Evolutionary conservation across 2,329 filamentous ascomycete species (phyloP), one percentile per base, ranked within the genome.

Genomic region (Dactylonectria macrodidyma): DNA sequence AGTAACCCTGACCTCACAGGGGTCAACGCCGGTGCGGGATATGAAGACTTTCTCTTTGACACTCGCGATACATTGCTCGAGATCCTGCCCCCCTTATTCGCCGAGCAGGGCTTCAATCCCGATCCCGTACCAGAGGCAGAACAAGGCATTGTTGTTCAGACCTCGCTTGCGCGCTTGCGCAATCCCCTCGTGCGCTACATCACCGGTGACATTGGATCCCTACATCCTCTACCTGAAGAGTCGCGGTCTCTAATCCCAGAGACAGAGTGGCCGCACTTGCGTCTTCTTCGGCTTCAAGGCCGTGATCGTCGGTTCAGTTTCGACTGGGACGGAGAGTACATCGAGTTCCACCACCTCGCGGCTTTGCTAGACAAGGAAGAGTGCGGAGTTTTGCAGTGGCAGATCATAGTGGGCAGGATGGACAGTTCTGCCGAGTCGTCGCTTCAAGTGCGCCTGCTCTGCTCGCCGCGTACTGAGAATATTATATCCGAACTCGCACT

Each of bases 101-200:
- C 62, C 0, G 71, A 73, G 0, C 55, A 66, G 0, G 66, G 69
- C 2, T 12, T 14, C 1, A 2, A 51, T 1, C 12, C 69, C 1
- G 33, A 69, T 1, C 54, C 68, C 0, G 16, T 83, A 0, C 73
- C 77, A 0, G 73, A 80, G 0, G 82, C 81, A 1, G 72, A 83
- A 44, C 67, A 69, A 0, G 83, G 84, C 0, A 67, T 82, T 1
- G 73, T 86, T 16, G 80, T 81, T 1, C 81, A 84, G 48, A 85
- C 84, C 0, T 84, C 80, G 0, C 75, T 86, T 0, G 76, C 80
- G 24, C 79, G 82, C 1, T 68, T 84, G 2, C 79, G 82, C 0
- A 82, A 86, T 11, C 84, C 84, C 0, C 71, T 86, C 0, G 75
- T 86, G 1, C 80, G 84, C 33, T 86, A 85, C 59, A 65, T 83